Evolutionary conservation across 2,329 filamentous ascomycete genomes (phyloP).

Genomic region (Aspergillus costaricaensis): DNA sequence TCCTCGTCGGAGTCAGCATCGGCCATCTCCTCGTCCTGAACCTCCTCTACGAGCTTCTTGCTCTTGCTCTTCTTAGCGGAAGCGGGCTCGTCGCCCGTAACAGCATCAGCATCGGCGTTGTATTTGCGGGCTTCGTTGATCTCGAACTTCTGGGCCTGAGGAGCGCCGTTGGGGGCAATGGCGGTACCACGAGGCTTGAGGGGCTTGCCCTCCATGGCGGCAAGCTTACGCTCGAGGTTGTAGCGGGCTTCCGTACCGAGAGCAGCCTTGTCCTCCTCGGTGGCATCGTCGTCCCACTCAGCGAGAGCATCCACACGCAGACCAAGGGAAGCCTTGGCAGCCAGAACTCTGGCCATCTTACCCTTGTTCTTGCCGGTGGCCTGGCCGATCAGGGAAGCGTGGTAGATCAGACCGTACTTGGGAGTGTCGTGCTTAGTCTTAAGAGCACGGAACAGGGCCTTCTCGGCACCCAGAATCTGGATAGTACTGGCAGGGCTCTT

Average conservation of each 20-base stretch:
- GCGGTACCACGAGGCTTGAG: slow-evolving; percentile 73
- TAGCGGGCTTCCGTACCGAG: slow-evolving; percentile 66
- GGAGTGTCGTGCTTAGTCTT: slow-evolving; percentile 99
- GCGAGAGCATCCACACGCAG: slow-evolving; percentile 87
- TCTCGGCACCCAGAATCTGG: slow-evolving; percentile 97
- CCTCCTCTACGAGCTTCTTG: slow-evolving; percentile 49
- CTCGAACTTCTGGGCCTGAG: slow-evolving; percentile 70
- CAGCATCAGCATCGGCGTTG: slow-evolving; percentile 88
- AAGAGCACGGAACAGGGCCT: slow-evolving; percentile 94
- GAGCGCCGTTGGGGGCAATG: slow-evolving; percentile 72
- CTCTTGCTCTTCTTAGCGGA: slow-evolving; percentile 40
- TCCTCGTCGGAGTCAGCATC: slow-evolving; percentile 41
- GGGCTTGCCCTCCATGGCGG: slow-evolving; percentile 82
- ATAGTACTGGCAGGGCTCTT: slow-evolving; percentile 95
- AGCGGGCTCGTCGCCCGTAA: slow-evolving; percentile 65
- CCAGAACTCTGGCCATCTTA: slow-evolving; percentile 95
- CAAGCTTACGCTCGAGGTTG: slow-evolving; percentile 53
- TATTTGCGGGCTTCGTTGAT: slow-evolving; percentile 93
- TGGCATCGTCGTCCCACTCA: slow-evolving; percentile 73
- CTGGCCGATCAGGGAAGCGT: slow-evolving; percentile 91
- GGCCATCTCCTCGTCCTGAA: slow-evolving; percentile 49
- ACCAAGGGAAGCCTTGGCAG: slow-evolving; percentile 89
- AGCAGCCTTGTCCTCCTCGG: slow-evolving; percentile 85
- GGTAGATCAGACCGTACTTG: slow-evolving; percentile 95
- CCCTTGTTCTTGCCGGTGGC: slow-evolving; percentile 98